phyloP scores from a whole-genome alignment of 1,284 basidiomycete species.

The Mycosarcoma maydis region DNA sequence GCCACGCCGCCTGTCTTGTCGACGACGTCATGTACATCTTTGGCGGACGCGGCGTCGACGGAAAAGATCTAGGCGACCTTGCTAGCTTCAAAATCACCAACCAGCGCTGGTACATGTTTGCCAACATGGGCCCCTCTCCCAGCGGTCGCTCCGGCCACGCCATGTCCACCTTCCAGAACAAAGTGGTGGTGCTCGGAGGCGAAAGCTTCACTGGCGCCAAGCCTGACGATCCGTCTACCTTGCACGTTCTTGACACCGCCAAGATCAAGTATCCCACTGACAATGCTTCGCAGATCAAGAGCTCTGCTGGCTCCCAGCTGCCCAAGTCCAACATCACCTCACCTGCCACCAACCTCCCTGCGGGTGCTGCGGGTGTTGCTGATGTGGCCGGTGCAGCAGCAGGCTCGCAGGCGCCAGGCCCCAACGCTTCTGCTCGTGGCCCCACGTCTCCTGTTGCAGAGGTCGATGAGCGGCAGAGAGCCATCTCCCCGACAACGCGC shows the following conservation, averaged over 20 bases:
- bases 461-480: constrained; percentile 29
- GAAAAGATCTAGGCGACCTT: constrained; percentile 92
- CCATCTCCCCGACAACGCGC: constrained; percentile 45
- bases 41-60: constrained; percentile 95
- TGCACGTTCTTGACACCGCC: constrained; percentile 75
- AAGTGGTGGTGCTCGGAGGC: constrained; percentile 91
- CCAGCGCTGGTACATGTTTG: constrained; percentile 95
- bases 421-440: constrained; percentile 26
- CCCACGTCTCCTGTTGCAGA: constrained; percentile 46
- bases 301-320: constrained; percentile 10
- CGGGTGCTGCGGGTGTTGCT: constrained; percentile 9
- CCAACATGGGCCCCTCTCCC: constrained; percentile 97
- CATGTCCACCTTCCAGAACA: constrained; percentile 87
- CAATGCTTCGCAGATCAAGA: constrained; percentile 43
- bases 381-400: constrained; percentile 9
- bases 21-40: constrained; percentile 99
- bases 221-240: constrained; percentile 81
- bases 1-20: constrained; percentile 93
- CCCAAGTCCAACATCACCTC: constrained; percentile 39
- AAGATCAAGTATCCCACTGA: constrained; percentile 67
- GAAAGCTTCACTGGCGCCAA: constrained; percentile 80
- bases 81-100: constrained; percentile 92
- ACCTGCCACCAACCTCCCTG: constrained; percentile 6
- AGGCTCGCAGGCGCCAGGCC: constrained; percentile 20
- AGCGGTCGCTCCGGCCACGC: constrained; percentile 91